phyloP scores from a whole-genome alignment of 2,329 filamentous ascomycete species.

The Ophiostoma piceae region DNA sequence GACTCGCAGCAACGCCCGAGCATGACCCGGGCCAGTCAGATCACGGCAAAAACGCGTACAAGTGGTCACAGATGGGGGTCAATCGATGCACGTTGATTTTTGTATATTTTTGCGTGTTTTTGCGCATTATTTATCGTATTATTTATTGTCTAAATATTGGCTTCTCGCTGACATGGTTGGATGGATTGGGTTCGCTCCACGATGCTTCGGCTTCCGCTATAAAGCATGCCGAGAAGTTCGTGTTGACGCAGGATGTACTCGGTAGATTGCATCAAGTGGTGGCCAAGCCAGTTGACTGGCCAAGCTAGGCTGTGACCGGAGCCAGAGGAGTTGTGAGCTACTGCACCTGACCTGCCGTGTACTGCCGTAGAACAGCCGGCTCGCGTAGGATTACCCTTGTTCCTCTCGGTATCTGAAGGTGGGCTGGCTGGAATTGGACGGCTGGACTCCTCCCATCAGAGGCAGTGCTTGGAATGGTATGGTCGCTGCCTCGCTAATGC shows the following conservation, averaged over 20 bases:
- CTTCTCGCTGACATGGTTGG: background rate
- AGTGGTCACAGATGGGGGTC: background rate
- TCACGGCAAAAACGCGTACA: background rate
- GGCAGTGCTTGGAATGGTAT: background rate
- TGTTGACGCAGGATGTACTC: no score
- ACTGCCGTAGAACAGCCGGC: background rate
- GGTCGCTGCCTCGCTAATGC: no score
- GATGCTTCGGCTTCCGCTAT: conserved; percentile 9
- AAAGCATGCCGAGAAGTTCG: background rate
- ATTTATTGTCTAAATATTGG: background rate
- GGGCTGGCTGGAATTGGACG: no score
- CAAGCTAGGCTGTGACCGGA: no score
- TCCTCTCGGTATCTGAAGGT: background rate
- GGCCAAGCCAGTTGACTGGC: background rate
- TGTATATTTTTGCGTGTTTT: background rate
- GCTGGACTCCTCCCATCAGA: background rate
- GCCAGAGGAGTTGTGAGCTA: no score
- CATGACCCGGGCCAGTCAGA: background rate
- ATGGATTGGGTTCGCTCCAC: background rate
- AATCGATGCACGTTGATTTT: background rate
- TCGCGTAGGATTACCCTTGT: background rate
- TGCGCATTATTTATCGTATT: background rate
- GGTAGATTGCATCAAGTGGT: background rate
- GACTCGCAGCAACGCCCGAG: background rate
- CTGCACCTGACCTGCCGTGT: background rate